Base-by-base conservation (phyloP, 1,139 yeast genomes). In the Saccharomyces pastorianus region DNA sequence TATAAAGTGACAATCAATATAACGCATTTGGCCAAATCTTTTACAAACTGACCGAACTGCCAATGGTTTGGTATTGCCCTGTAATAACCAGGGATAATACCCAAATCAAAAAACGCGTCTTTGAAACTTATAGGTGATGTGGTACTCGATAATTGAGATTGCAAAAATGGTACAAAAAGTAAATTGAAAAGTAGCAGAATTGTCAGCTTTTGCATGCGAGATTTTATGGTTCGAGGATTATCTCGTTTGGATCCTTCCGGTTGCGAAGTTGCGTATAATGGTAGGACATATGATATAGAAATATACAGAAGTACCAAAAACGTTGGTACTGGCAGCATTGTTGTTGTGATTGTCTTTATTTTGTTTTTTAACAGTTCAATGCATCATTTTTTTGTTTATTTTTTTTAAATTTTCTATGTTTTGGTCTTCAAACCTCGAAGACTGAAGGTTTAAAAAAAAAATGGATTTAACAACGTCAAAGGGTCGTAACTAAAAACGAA, bases 1-100 rank as follows among this genome's bases (percentile, higher is more conserved):
- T 82, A 85, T 1, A 86, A 71, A 0, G 75, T 64, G 4, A 66
- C 55, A 13, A 81, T 75, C 38, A 81, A 61, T 0, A 65, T 7
- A 8, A 76, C 46, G 20, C 72, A 61, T 38, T 63, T 60, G 0
- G 59, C 41, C 1, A 72, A 60, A 54, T 71, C 73, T 48, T 58
- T 38, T 11, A 38, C 23, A 6, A 38, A 38, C 42, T 38, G 42
- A 6, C 42, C 42, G 42, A 38, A 14, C 6, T 38, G 42, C 42
- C 42, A 38, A 38, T 14, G 42, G 11, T 38, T 14, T 38, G 42
- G 42, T 38, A 38, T 8, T 17, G 42, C 25, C 4, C 6, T 23
- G 46, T 56, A 59, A 25, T 57, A 56, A 3, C 72, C 72, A 3
- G 72, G 71, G 2, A 70, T 23, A 2, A 70, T 6, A 3, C 75